phyloP scores from a whole-genome alignment of 371 early-diverging fungal genomes.

The Mortierella sp. region DNA sequence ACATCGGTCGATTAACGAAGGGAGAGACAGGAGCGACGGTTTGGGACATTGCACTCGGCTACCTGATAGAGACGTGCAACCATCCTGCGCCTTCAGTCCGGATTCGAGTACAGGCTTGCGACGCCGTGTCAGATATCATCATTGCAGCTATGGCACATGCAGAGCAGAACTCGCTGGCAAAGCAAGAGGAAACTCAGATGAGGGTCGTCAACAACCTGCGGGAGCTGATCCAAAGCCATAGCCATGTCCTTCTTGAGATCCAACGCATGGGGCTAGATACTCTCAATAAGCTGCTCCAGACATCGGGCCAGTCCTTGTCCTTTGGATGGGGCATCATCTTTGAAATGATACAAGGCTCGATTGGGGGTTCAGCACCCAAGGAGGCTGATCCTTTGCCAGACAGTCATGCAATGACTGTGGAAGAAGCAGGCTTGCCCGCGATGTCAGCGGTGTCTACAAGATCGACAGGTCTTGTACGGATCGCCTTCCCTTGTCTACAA shows the following conservation, averaged over 20 bases:
- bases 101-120: slow-evolving; percentile 87
- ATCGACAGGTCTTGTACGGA: slow-evolving; percentile 75
- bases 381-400: slow-evolving; percentile 5
- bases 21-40: slow-evolving; percentile 57
- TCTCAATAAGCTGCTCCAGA: slow-evolving; percentile 89
- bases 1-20: slow-evolving; percentile 76
- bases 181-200: slow-evolving; percentile 67
- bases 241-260: slow-evolving; percentile 69
- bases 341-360: slow-evolving; percentile 78
- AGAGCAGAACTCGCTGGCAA: slow-evolving; percentile 64
- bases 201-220: slow-evolving; percentile 55
- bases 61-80: slow-evolving; percentile 87
- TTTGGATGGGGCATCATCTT: slow-evolving; percentile 92
- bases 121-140: slow-evolving; percentile 83
- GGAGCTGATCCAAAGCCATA: slow-evolving; percentile 42
- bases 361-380: slow-evolving; percentile 19
- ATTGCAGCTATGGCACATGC: slow-evolving; percentile 76
- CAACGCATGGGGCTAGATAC: slow-evolving; percentile 90
- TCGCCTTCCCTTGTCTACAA: slow-evolving; percentile 93
- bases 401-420: not conserved
- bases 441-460: slow-evolving; percentile 10
- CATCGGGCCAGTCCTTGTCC: slow-evolving; percentile 89
- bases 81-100: slow-evolving; percentile 61
- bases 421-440: not conserved
- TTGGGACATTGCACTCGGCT: slow-evolving; percentile 81